Base-by-base conservation (phyloP, 169 alveolate genomes). In the Cryptosporidium baileyi region DNA sequence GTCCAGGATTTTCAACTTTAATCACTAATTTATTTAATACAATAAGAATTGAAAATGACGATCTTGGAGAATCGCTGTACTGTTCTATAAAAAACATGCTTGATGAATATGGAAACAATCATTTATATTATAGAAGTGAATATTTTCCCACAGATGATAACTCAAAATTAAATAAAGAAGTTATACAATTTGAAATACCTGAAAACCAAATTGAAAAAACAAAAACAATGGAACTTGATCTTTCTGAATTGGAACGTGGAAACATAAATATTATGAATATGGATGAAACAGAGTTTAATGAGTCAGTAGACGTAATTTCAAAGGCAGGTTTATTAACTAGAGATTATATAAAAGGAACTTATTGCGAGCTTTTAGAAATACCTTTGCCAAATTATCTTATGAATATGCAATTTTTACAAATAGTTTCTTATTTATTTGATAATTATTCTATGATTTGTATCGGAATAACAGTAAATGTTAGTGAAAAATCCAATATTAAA, bases 1-100 rank as follows among this genome's bases (percentile, higher is more conserved):
- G 85, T 43, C 85, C 85, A 9, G 85, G 85, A 3, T 74, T 74
- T 36, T 74, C 85, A 11, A 54, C 85, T 13, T n/a, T 74, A 38
- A 32, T 57, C 30, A 34, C 74, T 1, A 74, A 74, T 57, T 47
- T 74, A 17, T 74, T 54, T 41, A 51, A 74, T 43, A 57, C 85
- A 11, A 51, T 74, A 26, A 74, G 54, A 54, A 54, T 74, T 38
- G 85, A 36, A 34, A 67, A 74, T 44, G 22, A 36, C 32, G 57
- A 34, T 52, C 8, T 17, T 7, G 65, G 67, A 36, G 67, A 74
- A 54, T 74, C 85, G 2, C 45, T 74, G 28, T 24, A 54, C 13
- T 32, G 36, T 54, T 74, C 85, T 9, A 51, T 74, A 6, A 74
- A 74, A 1, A 41, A 60, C n/a, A 54, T 57, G 15, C n/a, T 74